Percentiles rank a stretch among this genome's conserved stretches.
Evolutionary conservation across 163 green algal species (phyloP).

Genomic region (Scenedesmus sp.): DNA sequence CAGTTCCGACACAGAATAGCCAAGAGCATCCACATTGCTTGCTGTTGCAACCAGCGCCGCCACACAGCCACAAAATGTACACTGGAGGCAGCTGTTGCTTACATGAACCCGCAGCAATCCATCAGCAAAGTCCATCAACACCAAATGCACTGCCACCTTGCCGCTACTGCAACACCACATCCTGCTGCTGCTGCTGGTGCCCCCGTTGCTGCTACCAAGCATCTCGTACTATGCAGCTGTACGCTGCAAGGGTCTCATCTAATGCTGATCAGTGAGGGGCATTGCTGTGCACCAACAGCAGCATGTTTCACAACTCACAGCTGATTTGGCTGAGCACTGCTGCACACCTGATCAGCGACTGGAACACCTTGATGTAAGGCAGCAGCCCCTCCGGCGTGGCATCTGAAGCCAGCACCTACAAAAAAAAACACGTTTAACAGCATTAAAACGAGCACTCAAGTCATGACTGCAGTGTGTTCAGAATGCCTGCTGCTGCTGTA

Average conservation of each 20-base stretch:
- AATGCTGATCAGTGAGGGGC: background rate
- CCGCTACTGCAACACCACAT: background rate
- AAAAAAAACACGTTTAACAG: background rate
- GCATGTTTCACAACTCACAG: background rate
- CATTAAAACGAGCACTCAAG: no score
- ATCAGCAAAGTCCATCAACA: background rate
- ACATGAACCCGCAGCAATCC: no score
- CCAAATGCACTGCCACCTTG: background rate
- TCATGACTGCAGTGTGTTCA: background rate
- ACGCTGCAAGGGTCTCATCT: background rate
- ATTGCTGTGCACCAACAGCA: background rate
- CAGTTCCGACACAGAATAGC: no score
- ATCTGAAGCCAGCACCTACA: conserved; percentile 78
- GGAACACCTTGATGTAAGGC: conserved; percentile 94
- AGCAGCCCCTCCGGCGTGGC: conserved; percentile 81
- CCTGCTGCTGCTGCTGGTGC: conserved; percentile 20
- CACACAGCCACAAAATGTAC: no score
- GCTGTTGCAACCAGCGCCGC: no score
- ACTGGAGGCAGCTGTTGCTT: no score
- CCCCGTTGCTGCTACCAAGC: no score
- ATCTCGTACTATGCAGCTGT: background rate
- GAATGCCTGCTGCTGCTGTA: background rate
- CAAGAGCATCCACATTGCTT: no score
- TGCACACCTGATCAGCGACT: conserved; percentile 90
- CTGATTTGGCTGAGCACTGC: background rate